Base-by-base conservation (phyloP, 2,329 filamentous ascomycete genomes). In the Colletotrichum eremochloae region DNA sequence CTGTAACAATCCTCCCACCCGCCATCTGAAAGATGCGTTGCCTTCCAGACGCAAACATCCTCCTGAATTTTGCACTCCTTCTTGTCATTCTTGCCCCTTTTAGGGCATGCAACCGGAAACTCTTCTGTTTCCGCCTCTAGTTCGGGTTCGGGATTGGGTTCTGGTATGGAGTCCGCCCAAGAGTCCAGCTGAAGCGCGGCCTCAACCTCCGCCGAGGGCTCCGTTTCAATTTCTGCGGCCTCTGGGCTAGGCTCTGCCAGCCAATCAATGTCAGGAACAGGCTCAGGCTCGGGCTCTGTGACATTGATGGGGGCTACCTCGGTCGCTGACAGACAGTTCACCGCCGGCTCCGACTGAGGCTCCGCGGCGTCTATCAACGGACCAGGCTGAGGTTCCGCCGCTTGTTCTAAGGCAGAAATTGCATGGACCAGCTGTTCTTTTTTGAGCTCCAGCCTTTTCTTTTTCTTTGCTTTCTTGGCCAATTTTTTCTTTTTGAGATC, bases 11-110 rank as follows among this genome's bases (percentile, higher is more conserved):
- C 38, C 38, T 60, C 56, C n/a, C 6, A 60, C 29, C n/a, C 7
- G 12, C 56, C 12, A 60, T 40, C 56, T 60, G 11, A 3, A 60
- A 60, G 56, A 60, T 60, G n/a, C 11, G 38, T 44, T 60, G 44
- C 38, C 38, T 60, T 40, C 36, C 7, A 60, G 38, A 44, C 44
- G 56, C 6, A 42, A 57, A 24, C 7, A 57, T 12, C 5, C 56
- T 60, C 38, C 1, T 24, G 24, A 1, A 5, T 40, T 9, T 40
- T 40, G 38, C 38, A 1, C 38, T 40, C 9, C 38, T 52, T 29
- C 48, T 52, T n/a, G n/a, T n/a, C n/a, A n/a, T n/a, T n/a, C n/a
- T n/a, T n/a, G n/a, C n/a, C 11, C 48, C 29, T 52, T 29, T 52
- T 52, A 29, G 48, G 24, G n/a, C n/a, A n/a, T n/a, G n/a, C n/a